Percentiles rank a stretch among this genome's conserved stretches.
These are phyloP conservation scores for Incumbomyces lentus DNA, from an alignment of 2,329 filamentous ascomycete genomes.

Conservation along the genomic window DNA sequence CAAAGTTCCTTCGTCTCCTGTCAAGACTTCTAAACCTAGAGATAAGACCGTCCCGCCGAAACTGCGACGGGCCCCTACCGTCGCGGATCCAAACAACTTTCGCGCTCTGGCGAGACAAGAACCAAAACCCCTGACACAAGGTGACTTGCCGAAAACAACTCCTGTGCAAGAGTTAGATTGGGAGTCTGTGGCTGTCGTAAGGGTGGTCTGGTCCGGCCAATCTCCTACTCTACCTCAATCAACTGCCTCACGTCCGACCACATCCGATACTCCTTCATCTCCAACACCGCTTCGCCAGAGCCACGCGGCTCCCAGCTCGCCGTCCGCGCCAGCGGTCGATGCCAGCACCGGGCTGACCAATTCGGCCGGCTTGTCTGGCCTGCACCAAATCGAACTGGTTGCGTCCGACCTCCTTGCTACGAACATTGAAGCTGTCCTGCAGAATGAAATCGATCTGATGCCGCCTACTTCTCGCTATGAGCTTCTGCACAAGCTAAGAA, in stretches of 20 bases:
- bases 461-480: constrained; percentile 71
- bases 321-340: constrained; percentile 19
- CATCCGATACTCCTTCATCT: background rate
- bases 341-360: background rate
- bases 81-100: constrained; percentile 74
- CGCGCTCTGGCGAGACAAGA: constrained; percentile 54
- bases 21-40: constrained; percentile 59
- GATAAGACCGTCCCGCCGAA: constrained; percentile 49
- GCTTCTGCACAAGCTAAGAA: constrained; percentile 68
- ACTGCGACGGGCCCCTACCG: constrained; percentile 23
- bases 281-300: constrained; percentile 24
- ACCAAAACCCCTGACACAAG: constrained; percentile 25
- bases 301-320: constrained; percentile 7
- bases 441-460: constrained; percentile 48
- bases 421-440: constrained; percentile 29
- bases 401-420: constrained; percentile 12
- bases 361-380: background rate
- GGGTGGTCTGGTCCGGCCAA: constrained; percentile 63
- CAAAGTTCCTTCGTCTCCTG: constrained; percentile 41
- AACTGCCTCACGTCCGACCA: background rate
- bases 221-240: constrained; percentile 10
- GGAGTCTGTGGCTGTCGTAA: constrained; percentile 72
- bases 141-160: constrained; percentile 23
- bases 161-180: constrained; percentile 38
- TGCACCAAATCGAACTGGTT: constrained; percentile 11